Evolutionary conservation across 805 yeast species (phyloP).

Genomic region (Gaillardinia entomophila): DNA sequence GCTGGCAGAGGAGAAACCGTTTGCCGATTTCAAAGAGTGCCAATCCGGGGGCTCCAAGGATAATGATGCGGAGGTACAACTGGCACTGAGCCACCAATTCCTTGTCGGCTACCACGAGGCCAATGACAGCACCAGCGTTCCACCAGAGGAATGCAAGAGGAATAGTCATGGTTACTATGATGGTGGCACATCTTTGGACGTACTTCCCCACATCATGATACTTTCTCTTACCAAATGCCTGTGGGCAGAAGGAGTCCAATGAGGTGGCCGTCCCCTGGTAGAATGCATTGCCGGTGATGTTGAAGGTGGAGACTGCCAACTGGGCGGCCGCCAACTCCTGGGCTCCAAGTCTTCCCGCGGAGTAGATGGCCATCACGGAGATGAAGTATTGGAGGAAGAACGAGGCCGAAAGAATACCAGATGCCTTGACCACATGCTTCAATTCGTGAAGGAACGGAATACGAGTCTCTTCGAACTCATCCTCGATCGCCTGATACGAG

Average conservation of each 20-base stretch:
- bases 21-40: slow-evolving; percentile 12
- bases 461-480: background rate
- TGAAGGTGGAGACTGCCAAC: slow-evolving; percentile 20
- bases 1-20: slow-evolving; percentile 13
- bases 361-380: slow-evolving; percentile 17
- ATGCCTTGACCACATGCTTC: slow-evolving; percentile 9
- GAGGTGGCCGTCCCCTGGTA: slow-evolving; percentile 25
- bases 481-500: background rate
- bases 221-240: slow-evolving; percentile 19
- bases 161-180: slow-evolving; percentile 15
- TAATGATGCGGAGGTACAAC: slow-evolving; percentile 7
- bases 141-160: slow-evolving; percentile 5
- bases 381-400: slow-evolving; percentile 19
- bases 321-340: slow-evolving; percentile 21
- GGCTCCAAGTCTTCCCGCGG: slow-evolving; percentile 19
- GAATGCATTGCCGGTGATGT: slow-evolving; percentile 18
- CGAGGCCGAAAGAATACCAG: slow-evolving; percentile 16
- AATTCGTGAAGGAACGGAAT: slow-evolving; percentile 2
- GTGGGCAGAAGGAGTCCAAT: slow-evolving; percentile 21
- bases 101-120: slow-evolving; percentile 9
- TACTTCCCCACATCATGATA: slow-evolving; percentile 17
- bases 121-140: slow-evolving; percentile 8
- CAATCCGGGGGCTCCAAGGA: slow-evolving; percentile 11
- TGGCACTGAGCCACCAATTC: slow-evolving; percentile 10
- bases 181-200: slow-evolving; percentile 20